Evolutionary conservation across 495 filamentous ascomycete species (phyloP), one percentile per base, ranked within the genome.

Genomic region (Talaromyces stipitatus): DNA sequence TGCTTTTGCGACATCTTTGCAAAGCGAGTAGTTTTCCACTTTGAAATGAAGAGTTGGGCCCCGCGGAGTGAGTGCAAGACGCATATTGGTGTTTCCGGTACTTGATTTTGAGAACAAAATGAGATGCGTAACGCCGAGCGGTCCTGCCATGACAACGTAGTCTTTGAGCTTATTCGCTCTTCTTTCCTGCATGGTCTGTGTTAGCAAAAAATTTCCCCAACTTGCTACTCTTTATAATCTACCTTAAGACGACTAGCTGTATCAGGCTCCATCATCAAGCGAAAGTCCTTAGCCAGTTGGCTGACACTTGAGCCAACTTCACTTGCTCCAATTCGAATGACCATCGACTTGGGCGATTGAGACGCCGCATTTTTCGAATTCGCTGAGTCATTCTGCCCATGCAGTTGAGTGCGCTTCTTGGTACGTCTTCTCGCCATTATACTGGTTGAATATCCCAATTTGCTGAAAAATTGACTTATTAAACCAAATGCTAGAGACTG

Each of bases 11-110:
- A 99, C 80, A 67, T 99, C 94, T 66, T 92, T 94, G 72, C 87
- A 88, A 3, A 99, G 79, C 43, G 90, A 92, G 71, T 99, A 99
- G 63, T 89, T 90, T 69, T 97, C 92, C n/a, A 99, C 90, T 57
- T 90, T 79, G 69, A 97, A 97, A 68, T 96, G 84, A 28, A 99
- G 78, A 0, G 94, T 99, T 47, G 94, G 94, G 1, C 94, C 94
- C 55, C 91, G 82, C 16, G 94, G 94, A 14, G 91, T 90, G 51
- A 95, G 80, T 10, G 91, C 90, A 28, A 99, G 80, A 41, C 95
- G 85, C 72, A 99, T 68, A 63, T 96, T 97, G 9, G 89, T 92
- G 72, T 96, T 96, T 38, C 95, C 94, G 7, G 88, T 85, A 18
- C 81, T 77, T 47, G 92, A 96, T 61, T 89, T 83, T 7, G 92